phyloP scores from a whole-genome alignment of 2,329 filamentous ascomycete species.

The Xylariomycetidae sp. region DNA sequence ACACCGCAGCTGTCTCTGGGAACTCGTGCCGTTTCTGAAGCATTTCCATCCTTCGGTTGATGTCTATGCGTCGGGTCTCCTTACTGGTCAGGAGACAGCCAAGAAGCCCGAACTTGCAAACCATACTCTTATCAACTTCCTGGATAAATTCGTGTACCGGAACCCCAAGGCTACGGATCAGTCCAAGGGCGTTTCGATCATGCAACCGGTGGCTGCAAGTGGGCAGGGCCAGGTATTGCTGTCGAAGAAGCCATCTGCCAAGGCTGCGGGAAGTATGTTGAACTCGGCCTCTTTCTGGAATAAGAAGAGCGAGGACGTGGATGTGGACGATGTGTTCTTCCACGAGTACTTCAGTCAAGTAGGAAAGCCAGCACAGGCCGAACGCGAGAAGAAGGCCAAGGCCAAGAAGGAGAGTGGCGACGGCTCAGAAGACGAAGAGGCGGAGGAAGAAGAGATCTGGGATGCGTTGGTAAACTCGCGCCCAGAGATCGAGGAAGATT shows the following conservation, averaged over 20 bases:
- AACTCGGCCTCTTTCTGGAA: conserved; percentile 91
- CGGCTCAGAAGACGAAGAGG: conserved; percentile 41
- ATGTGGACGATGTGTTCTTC: conserved; percentile 94
- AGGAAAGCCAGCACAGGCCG: conserved; percentile 54
- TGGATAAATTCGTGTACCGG: conserved; percentile 97
- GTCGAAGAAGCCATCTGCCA: conserved; percentile 41
- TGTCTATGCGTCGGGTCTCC: conserved; percentile 69
- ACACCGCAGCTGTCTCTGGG: conserved; percentile 91
- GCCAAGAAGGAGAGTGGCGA: conserved; percentile 22
- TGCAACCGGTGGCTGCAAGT: conserved; percentile 73
- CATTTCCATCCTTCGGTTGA: conserved; percentile 94
- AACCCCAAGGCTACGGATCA: conserved; percentile 70
- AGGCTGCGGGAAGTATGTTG: conserved; percentile 41
- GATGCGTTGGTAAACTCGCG: conserved; percentile 77
- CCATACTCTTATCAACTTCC: conserved; percentile 88
- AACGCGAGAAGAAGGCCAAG: conserved; percentile 42
- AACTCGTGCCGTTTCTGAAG: conserved; percentile 70
- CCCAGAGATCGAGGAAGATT: conserved; percentile 68
- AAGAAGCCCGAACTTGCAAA: conserved; percentile 86
- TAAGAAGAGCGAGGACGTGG: conserved; percentile 80
- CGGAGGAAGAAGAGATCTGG: conserved; percentile 79
- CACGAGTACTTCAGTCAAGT: conserved; percentile 87
- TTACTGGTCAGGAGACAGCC: conserved; percentile 64
- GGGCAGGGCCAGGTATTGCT: conserved; percentile 51
- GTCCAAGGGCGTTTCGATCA: conserved; percentile 79